A percentile compares a stretch with the other conserved stretches of the same genome.
phyloP scores from a whole-genome alignment of 495 filamentous ascomycete genomes.

The Aspergillus nidulans region DNA sequence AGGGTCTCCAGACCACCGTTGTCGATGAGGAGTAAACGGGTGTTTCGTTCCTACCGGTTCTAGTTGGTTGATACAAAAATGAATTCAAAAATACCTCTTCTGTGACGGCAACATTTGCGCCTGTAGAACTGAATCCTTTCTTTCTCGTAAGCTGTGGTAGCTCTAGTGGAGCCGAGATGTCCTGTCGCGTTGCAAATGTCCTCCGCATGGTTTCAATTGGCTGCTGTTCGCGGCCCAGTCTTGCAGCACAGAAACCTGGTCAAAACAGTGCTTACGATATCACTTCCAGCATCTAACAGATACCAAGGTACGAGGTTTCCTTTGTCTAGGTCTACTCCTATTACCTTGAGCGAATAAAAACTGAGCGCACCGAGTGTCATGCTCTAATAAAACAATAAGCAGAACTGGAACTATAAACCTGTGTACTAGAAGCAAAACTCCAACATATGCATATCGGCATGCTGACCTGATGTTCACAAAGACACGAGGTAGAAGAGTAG shows the following conservation, averaged over 20 bases:
- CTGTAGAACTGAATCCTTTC: not conserved
- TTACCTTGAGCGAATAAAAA: no score
- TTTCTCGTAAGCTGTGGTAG: not conserved
- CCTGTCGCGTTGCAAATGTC: no score
- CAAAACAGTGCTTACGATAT: no score
- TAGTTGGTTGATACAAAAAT: constrained; percentile 9
- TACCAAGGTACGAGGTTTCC: no score
- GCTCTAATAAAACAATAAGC: not conserved
- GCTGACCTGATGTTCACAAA: constrained; percentile 1
- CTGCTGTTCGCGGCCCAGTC: no score
- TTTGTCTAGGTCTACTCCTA: no score
- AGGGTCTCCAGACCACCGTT: constrained; percentile 87
- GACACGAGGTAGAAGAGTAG: not conserved
- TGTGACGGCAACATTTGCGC: constrained; percentile 1
- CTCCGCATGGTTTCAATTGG: no score
- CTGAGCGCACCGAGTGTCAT: not conserved
- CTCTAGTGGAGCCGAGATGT: no score
- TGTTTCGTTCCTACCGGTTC: not conserved
- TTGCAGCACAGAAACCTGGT: no score
- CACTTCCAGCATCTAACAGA: no score
- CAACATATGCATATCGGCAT: constrained; percentile 13
- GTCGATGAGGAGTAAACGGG: constrained; percentile 53
- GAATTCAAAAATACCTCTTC: constrained; percentile 13
- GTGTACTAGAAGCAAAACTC: constrained; percentile 8
- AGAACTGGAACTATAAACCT: not conserved